These are phyloP conservation scores for Boletus speciosus DNA, from an alignment of 768 basidiomycete species.

Conservation along the genomic window DNA sequence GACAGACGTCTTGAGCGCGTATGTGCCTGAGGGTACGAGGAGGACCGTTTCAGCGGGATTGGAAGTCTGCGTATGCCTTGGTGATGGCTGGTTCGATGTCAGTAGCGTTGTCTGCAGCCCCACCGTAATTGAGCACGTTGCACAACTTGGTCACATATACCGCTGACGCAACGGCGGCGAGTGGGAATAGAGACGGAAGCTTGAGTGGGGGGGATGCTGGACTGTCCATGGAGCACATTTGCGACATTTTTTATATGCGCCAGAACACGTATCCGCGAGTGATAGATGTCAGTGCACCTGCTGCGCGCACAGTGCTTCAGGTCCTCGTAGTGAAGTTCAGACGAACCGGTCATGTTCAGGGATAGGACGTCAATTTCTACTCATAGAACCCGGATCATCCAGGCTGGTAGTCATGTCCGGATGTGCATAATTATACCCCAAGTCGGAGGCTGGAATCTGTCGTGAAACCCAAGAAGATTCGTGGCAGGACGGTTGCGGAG, in stretches of 20 bases:
- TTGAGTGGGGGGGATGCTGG: not conserved
- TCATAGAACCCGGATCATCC: too few relatives aligned
- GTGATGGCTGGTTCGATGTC: conserved; percentile 4
- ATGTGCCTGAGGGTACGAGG: conserved; percentile 5
- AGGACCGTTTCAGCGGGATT: conserved; percentile 3
- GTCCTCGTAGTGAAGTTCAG: not conserved
- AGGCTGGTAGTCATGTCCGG: not conserved
- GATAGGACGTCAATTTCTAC: too few relatives aligned
- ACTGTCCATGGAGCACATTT: not conserved
- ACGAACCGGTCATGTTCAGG: not conserved
- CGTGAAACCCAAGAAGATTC: too few relatives aligned
- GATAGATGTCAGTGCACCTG: not conserved
- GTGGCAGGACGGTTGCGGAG: not conserved
- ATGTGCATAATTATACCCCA: not conserved
- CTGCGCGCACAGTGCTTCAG: not conserved
- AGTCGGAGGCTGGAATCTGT: not conserved
- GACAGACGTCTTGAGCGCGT: conserved; percentile 1
- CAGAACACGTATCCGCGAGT: too few relatives aligned
- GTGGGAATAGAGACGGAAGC: not conserved
- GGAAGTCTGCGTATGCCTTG: not conserved
- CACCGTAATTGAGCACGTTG: conserved; percentile 7
- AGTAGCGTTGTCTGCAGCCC: conserved; percentile 2
- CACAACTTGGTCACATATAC: conserved; percentile 4
- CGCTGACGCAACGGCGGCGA: not conserved
- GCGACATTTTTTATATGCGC: not conserved